phyloP scores from a whole-genome alignment of 257 asterid species.

The Solanum arcanum region DNA sequence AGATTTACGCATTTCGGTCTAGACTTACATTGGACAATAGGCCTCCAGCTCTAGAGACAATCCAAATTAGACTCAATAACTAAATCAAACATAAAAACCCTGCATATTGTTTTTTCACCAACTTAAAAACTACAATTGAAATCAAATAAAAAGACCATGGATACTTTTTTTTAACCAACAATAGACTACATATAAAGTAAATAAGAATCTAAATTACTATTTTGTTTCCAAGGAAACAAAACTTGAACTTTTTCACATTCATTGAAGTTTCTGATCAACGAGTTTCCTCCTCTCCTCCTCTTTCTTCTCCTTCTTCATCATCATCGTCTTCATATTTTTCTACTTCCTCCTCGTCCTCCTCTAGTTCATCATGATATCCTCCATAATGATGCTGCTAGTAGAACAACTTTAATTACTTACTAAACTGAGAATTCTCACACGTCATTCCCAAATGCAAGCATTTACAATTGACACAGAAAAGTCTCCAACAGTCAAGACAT shows the following conservation, averaged over 20 bases:
- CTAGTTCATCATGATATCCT: neutral
- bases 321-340: neutral
- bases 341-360: too few relatives aligned
- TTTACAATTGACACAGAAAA: neutral
- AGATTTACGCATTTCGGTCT: neutral
- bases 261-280: neutral
- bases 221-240: neutral
- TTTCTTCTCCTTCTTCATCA: too few relatives aligned
- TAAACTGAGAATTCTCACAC: neutral
- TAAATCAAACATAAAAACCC: neutral
- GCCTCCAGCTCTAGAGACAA: neutral
- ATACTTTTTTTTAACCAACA: neutral
- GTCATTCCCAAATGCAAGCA: slow-evolving; percentile 5
- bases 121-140: neutral
- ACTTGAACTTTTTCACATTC: neutral
- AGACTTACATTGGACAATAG: neutral
- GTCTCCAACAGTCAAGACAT: too few relatives aligned
- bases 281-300: neutral
- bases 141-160: neutral
- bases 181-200: neutral
- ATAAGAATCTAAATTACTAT: neutral
- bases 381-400: too few relatives aligned
- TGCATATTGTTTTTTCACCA: neutral
- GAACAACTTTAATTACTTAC: too few relatives aligned
- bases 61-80: neutral